Percentiles rank a stretch among this genome's conserved stretches.
Conservation (phyloP, 306 rosid species). For the barrel medic (Medicago truncatula) region MtrunA17r5.0-ANR NC_053049.1:2731501-2732000, state of each 20-base stretch:
- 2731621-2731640: neutral
- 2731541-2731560: neutral
- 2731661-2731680: constrained; percentile 94
- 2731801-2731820: constrained; percentile 66
- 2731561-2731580: neutral
- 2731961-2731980: neutral
- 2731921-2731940: neutral
- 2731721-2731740: neutral
- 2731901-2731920: neutral
- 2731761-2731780: no score
- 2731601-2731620: neutral
- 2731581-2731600: neutral
- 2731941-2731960: constrained; percentile 13
- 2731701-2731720: constrained; percentile 56
- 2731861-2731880: constrained; percentile 64
- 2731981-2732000: neutral
- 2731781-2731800: constrained; percentile 19
- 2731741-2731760: neutral
- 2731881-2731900: neutral
- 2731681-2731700: constrained; percentile 93
- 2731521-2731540: constrained; percentile 90
- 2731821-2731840: constrained; percentile 97
- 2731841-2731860: constrained; percentile 82
- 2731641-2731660: constrained; percentile 97
- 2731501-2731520: constrained; percentile 97